These are phyloP conservation scores for Pseudomassariella vexata DNA, from an alignment of 2,329 filamentous ascomycete genomes.

Conservation along the genomic window DNA sequence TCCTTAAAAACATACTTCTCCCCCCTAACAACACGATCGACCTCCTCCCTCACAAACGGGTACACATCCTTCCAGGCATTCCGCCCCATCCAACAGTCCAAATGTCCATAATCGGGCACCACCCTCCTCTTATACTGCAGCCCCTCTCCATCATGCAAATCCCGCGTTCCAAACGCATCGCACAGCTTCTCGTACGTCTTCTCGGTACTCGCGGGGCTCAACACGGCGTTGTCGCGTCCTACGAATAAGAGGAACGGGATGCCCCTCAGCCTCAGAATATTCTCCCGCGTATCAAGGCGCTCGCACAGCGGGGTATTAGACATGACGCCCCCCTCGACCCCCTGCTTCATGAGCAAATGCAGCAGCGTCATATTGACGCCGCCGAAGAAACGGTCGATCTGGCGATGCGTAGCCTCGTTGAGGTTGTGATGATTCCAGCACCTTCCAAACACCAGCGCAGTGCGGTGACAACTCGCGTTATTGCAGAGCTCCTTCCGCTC, in stretches of 20 bases:
- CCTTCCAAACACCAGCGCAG: slow-evolving; percentile 54
- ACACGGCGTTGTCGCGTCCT: slow-evolving; percentile 50
- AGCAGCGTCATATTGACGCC: slow-evolving; percentile 57
- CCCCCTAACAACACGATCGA: slow-evolving; percentile 45
- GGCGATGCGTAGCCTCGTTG: slow-evolving; percentile 58
- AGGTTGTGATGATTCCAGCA: slow-evolving; percentile 62
- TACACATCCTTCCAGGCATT: slow-evolving; percentile 55
- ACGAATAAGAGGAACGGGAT: slow-evolving; percentile 52
- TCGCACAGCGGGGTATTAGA: slow-evolving; percentile 42
- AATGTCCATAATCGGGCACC: slow-evolving; percentile 52
- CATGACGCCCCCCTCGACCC: slow-evolving; percentile 43
- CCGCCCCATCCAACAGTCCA: slow-evolving; percentile 58
- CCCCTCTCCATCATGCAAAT: slow-evolving; percentile 19
- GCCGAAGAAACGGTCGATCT: slow-evolving; percentile 56
- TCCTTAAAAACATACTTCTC: slow-evolving; percentile 34
- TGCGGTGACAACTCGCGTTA: slow-evolving; percentile 56
- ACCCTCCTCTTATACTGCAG: slow-evolving; percentile 45
- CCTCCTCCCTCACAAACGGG: slow-evolving; percentile 47
- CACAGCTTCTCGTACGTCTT: slow-evolving; percentile 47
- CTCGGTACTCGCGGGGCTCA: slow-evolving; percentile 47
- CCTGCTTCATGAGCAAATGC: slow-evolving; percentile 51
- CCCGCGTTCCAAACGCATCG: slow-evolving; percentile 39
- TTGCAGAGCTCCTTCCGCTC: slow-evolving; percentile 51
- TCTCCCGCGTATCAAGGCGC: slow-evolving; percentile 41
- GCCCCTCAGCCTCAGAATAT: slow-evolving; percentile 42